Evolutionary conservation across 352 stramenopile genomes (phyloP).

Genomic region (Aphanomyces cochlioides): DNA sequence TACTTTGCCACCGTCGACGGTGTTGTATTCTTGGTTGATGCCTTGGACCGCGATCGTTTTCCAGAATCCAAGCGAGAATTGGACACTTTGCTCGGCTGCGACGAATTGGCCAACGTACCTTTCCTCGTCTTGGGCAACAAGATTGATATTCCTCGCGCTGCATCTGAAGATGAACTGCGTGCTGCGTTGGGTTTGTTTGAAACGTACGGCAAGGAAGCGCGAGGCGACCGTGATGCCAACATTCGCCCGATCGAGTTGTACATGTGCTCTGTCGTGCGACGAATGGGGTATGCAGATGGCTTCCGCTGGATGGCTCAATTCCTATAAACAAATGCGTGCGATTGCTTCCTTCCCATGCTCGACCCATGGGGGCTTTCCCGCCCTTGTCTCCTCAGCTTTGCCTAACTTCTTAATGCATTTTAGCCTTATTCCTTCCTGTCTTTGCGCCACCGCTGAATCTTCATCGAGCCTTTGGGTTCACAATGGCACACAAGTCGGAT

Average conservation of each 20-base stretch:
- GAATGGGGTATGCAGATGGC: constrained; percentile 98
- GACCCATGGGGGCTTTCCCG: no score
- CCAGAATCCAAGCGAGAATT: constrained; percentile 99
- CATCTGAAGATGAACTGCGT: constrained; percentile 98
- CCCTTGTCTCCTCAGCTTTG: neutral
- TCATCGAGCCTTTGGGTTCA: no score
- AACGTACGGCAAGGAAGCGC: constrained; percentile 98
- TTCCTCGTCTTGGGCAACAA: constrained; percentile 99
- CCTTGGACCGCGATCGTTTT: constrained; percentile 97
- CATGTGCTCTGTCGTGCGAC: constrained; percentile 99
- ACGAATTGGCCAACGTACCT: constrained; percentile 97
- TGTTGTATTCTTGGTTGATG: constrained; percentile 99
- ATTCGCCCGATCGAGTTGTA: constrained; percentile 98
- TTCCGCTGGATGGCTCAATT: constrained; percentile 89
- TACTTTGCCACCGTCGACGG: constrained; percentile 99
- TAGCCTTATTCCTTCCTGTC: neutral
- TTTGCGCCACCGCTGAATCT: neutral
- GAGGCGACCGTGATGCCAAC: constrained; percentile 83
- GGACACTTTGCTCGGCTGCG: constrained; percentile 95
- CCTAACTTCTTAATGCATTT: constrained; percentile 5
- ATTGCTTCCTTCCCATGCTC: no score
- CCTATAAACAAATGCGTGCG: constrained; percentile 51
- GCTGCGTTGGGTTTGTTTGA: constrained; percentile 95
- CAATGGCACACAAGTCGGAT: no score
- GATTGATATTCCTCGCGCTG: constrained; percentile 97